A percentile compares a stretch with the other conserved stretches of the same genome.
Conservation (phyloP, 148 eudicot species). For the Vaccinium darrowii region DNA sequence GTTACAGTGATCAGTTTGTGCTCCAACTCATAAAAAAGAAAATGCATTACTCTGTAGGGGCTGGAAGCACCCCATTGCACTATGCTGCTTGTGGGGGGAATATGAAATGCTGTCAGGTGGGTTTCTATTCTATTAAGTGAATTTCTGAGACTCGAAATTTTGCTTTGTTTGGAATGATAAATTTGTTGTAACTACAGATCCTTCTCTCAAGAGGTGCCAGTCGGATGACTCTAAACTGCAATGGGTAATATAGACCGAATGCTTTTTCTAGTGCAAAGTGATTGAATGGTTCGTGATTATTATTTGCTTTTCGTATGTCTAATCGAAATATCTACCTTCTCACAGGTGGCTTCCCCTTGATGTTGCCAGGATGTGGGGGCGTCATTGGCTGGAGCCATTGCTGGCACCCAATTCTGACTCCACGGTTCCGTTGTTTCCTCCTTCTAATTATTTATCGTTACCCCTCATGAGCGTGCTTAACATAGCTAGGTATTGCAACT, state of each 20-base stretch:
- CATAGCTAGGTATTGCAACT: conserved; percentile 73
- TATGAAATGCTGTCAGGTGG: conserved; percentile 91
- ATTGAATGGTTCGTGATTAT: background rate
- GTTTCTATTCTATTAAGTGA: conserved; percentile 10
- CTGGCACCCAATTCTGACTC: conserved; percentile 75
- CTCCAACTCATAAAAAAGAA: background rate
- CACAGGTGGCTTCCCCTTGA: conserved; percentile 96
- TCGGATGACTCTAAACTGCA: conserved; percentile 88
- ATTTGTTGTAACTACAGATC: conserved; percentile 45
- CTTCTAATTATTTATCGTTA: conserved; percentile 75
- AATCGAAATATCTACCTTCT: conserved; percentile 13
- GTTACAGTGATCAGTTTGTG: background rate
- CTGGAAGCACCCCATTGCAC: conserved; percentile 99
- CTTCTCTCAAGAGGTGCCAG: conserved; percentile 90
- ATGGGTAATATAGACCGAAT: conserved; percentile 52
- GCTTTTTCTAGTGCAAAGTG: background rate
- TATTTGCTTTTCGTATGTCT: background rate
- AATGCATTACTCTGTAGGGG: conserved; percentile 47
- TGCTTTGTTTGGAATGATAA: conserved; percentile 5
- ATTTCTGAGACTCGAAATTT: conserved; percentile 5
- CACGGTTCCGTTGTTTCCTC: conserved; percentile 64
- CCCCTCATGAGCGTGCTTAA: conserved; percentile 90
- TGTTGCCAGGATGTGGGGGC: conserved; percentile 98
- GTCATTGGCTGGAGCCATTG: conserved; percentile 95
- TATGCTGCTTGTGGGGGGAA: conserved; percentile 99